Base-by-base conservation (phyloP, 805 yeast genomes). In the Torulaspora delbrueckii region DNA sequence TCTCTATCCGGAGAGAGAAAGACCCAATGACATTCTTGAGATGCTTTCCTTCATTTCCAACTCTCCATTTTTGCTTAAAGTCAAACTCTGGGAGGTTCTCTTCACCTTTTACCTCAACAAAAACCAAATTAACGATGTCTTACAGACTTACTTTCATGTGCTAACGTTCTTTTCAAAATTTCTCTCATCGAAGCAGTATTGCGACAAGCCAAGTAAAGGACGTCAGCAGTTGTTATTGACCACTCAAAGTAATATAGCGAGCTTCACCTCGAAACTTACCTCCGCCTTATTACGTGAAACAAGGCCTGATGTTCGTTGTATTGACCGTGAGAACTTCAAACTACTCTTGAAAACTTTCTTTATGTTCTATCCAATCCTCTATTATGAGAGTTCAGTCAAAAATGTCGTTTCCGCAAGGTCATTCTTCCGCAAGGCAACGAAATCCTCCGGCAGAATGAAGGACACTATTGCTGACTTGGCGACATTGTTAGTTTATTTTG, bases 81-180 rank as follows among this genome's bases (percentile, higher is more conserved):
- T 89, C 31, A 81, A 82, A 43, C 65, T 93, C 2, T 90, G 97
- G 95, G 78, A 77, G 26, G 73, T 84, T 19, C 67, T 90, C 13
- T 72, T 87, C 39, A 78, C 75, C 51, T 74, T 75, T 45, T 86
- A 84, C 54, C 59, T 65, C 10, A 59, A 58, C 2, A 55, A 43
- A 6, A 26, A 48, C 1, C 56, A 67, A 18, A 34, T 64, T 2
- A 62, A 62, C 0, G 70, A 73, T 19, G 71, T 74, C 27, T 69
- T 73, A 32, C 53, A 56, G 13, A 81, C 86, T 0, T 76, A 83
- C 52, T 78, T 77, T 36, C 70, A 68, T 23, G 76, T 78, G 10
- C 47, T 87, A 2, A 57, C 61, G 1, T 65, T 79, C 14, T 61
- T 84, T 16, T 52, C 58, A 0, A 76, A 73, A 28, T 27, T 58